Conservation (phyloP, 148 eudicot genomes). For the Rhododendron williamsianum region DNA sequence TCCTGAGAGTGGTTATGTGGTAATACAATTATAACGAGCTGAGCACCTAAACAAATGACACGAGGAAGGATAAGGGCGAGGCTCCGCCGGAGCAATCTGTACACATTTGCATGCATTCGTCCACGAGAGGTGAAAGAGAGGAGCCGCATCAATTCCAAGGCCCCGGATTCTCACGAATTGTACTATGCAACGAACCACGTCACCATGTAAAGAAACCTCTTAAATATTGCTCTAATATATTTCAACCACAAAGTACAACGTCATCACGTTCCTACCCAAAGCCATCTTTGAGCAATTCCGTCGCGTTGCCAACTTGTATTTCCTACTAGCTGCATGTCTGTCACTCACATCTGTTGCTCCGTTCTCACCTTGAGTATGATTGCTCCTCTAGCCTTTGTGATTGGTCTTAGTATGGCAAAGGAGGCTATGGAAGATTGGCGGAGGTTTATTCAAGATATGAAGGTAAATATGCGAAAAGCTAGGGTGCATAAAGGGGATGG, state of each 20-base stretch:
- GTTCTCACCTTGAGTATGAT: slow-evolving; percentile 76
- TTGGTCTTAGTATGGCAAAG: slow-evolving; percentile 92
- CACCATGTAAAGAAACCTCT: slow-evolving; percentile 56
- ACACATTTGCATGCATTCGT: slow-evolving; percentile 61
- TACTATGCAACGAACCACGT: slow-evolving; percentile 63
- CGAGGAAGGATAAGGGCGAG: slow-evolving; percentile 65
- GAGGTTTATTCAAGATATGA: slow-evolving; percentile 83
- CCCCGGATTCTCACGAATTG: slow-evolving; percentile 65
- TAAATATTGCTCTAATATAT: slow-evolving; percentile 65
- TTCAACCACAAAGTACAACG: slow-evolving; percentile 81
- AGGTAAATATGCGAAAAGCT: slow-evolving; percentile 67
- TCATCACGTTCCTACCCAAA: slow-evolving; percentile 72
- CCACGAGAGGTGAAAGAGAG: slow-evolving; percentile 17
- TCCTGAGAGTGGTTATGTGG: no score
- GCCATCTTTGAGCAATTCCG: slow-evolving; percentile 92
- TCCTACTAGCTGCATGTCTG: slow-evolving; percentile 65
- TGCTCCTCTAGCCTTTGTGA: slow-evolving; percentile 78
- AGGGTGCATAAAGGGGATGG: slow-evolving; percentile 56
- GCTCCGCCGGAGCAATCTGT: slow-evolving; percentile 58
- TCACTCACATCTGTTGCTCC: slow-evolving; percentile 71
- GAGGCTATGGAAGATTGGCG: slow-evolving; percentile 97
- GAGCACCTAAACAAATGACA: background rate
- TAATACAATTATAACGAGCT: no score
- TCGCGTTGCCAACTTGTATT: slow-evolving; percentile 92
- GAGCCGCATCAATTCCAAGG: slow-evolving; percentile 43